Percentiles rank a stretch among this genome's conserved stretches.
Evolutionary conservation across 108 stramenopile species (phyloP).

Genomic region (Seminavis robusta): DNA sequence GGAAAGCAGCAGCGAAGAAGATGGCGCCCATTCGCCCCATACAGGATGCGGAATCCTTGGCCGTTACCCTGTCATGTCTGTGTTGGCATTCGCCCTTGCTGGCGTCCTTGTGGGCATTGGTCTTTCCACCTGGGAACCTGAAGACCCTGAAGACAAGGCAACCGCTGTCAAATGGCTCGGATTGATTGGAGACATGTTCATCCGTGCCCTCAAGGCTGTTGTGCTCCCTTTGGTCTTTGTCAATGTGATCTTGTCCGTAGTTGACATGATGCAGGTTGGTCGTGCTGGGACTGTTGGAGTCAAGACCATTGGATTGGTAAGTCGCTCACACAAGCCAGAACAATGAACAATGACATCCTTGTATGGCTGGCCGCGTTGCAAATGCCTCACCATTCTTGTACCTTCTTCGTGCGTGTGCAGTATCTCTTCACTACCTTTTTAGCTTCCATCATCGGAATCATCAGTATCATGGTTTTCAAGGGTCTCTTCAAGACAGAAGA

Average conservation of each 20-base stretch:
- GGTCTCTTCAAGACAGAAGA: neutral
- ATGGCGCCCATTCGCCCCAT: no score
- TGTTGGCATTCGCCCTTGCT: conserved; percentile 4
- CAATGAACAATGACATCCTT: no score
- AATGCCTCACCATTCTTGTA: no score
- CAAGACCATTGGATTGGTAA: conserved; percentile 29
- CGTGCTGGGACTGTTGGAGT: conserved; percentile 5
- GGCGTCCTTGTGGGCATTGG: conserved; percentile 27
- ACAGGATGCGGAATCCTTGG: conserved; percentile 16
- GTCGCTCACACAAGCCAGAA: no score
- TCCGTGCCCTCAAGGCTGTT: conserved; percentile 33
- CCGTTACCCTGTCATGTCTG: conserved; percentile 13
- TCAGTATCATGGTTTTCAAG: conserved; percentile 6
- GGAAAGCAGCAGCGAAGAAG: no score
- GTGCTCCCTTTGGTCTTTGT: conserved; percentile 37
- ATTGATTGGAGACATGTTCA: conserved; percentile 34
- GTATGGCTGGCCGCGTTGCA: no score
- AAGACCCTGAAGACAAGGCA: conserved; percentile 15
- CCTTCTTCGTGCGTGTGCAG: no score
- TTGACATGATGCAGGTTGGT: conserved; percentile 35
- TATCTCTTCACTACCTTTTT: conserved; percentile 12
- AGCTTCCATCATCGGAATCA: conserved; percentile 16
- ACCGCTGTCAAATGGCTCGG: conserved; percentile 27
- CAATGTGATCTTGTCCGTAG: conserved; percentile 26
- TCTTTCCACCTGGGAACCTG: conserved; percentile 30